phyloP scores from a whole-genome alignment of 2,329 filamentous ascomycete genomes.

The Harringtonia aguacate region DNA sequence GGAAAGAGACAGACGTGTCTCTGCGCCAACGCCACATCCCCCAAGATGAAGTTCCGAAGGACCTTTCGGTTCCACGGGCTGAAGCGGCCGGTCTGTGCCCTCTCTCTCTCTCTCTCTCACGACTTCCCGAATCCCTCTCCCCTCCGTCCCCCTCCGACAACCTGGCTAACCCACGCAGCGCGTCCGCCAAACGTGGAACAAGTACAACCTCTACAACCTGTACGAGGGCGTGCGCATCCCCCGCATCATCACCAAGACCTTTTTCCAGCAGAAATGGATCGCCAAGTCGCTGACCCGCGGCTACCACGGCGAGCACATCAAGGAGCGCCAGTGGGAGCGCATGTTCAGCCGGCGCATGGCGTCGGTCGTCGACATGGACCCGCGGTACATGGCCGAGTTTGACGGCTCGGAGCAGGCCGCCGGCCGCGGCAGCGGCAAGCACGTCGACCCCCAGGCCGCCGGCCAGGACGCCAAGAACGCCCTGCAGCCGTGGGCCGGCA shows the following conservation, averaged over 20 bases:
- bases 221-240: conserved; percentile 37
- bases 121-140: too few relatives aligned
- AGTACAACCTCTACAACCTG: conserved; percentile 92
- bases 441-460: conserved; percentile 15
- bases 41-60: conserved; percentile 40
- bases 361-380: conserved; percentile 77
- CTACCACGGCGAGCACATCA: conserved; percentile 93
- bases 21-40: not conserved
- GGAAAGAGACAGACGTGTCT: not conserved
- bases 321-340: conserved; percentile 85
- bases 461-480: not conserved
- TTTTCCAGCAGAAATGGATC: conserved; percentile 97
- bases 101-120: too few relatives aligned
- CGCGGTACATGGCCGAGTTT: conserved; percentile 62
- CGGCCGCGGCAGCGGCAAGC: conserved; percentile 69
- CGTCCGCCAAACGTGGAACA: conserved; percentile 93
- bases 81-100: conserved; percentile 41
- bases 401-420: conserved; percentile 78
- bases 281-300: conserved; percentile 74
- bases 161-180: conserved; percentile 43
- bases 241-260: conserved; percentile 43
- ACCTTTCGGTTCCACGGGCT: conserved; percentile 57
- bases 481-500: conserved; percentile 8
- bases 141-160: conserved; percentile 6
- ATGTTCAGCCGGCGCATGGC: conserved; percentile 79